phyloP scores from a whole-genome alignment of 495 filamentous ascomycete species.

The Diplogelasinospora grovesii region DNA sequence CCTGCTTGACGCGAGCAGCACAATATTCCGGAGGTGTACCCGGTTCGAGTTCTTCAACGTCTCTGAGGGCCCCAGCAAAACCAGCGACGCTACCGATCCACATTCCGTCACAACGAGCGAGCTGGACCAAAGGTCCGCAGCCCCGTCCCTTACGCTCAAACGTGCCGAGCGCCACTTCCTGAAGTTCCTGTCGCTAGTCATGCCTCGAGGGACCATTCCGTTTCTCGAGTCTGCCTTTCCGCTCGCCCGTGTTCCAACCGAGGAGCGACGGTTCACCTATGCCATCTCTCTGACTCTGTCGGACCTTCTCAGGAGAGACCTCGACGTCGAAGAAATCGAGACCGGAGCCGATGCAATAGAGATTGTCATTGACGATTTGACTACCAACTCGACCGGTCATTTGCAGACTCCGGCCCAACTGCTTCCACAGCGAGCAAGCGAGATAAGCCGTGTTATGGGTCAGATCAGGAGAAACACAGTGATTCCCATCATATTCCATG shows the following conservation, averaged over 20 bases:
- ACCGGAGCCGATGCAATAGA: constrained; percentile 64
- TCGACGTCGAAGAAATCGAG: constrained; percentile 54
- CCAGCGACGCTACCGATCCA: constrained; percentile 1
- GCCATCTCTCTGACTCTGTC: constrained; percentile 55
- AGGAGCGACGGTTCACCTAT: constrained; percentile 57
- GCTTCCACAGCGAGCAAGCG: constrained; percentile 34
- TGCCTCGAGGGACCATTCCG: constrained; percentile 44
- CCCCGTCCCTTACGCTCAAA: constrained; percentile 63
- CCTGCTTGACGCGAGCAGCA: constrained; percentile 41
- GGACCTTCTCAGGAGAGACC: constrained; percentile 37
- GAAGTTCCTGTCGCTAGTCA: constrained; percentile 56
- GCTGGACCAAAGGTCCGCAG: constrained; percentile 41
- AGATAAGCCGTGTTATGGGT: constrained; percentile 48
- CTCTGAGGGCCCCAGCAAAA: constrained; percentile 29
- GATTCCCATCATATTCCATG: constrained; percentile 58
- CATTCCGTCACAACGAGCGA: constrained; percentile 15
- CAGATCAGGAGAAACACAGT: constrained; percentile 53
- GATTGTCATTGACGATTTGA: constrained; percentile 51
- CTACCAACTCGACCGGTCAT: constrained; percentile 27
- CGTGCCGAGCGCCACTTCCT: constrained; percentile 67
- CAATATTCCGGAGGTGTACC: constrained; percentile 53
- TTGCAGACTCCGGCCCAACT: constrained; percentile 39
- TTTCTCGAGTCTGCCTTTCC: constrained; percentile 61
- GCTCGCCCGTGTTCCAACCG: constrained; percentile 52
- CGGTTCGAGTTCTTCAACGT: constrained; percentile 73